phyloP scores from a whole-genome alignment of 345 rosid genomes.

The Syzygium oleosum region DNA sequence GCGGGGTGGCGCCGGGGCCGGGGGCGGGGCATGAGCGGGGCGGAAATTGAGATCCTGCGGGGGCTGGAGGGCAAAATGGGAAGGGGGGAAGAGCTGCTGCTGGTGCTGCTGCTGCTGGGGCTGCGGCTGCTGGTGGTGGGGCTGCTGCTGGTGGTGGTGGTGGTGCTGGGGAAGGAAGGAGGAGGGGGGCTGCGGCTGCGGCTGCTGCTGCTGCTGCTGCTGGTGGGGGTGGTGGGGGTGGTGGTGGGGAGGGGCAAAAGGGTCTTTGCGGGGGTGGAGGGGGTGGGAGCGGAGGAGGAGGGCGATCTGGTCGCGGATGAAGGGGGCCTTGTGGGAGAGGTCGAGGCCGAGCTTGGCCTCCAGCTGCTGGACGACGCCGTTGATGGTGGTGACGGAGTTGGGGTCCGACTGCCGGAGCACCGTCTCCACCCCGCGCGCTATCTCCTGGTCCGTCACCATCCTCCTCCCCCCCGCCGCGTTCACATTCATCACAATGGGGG shows the following conservation, averaged over 20 bases:
- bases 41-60: constrained; percentile 67
- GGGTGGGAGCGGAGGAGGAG: constrained; percentile 49
- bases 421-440: constrained; percentile 73
- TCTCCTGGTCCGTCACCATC: constrained; percentile 84
- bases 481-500: background rate
- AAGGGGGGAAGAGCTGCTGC: constrained; percentile 11
- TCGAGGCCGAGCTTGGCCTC: constrained; percentile 77
- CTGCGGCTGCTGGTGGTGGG: no score
- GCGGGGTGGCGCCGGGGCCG: background rate
- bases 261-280: constrained; percentile 30
- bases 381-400: constrained; percentile 47
- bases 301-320: constrained; percentile 78
- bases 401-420: constrained; percentile 76
- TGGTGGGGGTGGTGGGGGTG: constrained; percentile 16
- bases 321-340: constrained; percentile 71
- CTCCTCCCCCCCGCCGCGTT: constrained; percentile 12
- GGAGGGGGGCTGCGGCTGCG: constrained; percentile 11
- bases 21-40: constrained; percentile 31
- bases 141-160: background rate
- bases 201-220: background rate
- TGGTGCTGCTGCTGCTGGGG: background rate
- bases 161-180: constrained; percentile 11
- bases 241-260: constrained; percentile 34
- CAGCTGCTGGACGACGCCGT: constrained; percentile 75
- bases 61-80: constrained; percentile 23